Conservation (phyloP, 192 early-diverging fungal genomes). For the Piromyces sp. region DNA sequence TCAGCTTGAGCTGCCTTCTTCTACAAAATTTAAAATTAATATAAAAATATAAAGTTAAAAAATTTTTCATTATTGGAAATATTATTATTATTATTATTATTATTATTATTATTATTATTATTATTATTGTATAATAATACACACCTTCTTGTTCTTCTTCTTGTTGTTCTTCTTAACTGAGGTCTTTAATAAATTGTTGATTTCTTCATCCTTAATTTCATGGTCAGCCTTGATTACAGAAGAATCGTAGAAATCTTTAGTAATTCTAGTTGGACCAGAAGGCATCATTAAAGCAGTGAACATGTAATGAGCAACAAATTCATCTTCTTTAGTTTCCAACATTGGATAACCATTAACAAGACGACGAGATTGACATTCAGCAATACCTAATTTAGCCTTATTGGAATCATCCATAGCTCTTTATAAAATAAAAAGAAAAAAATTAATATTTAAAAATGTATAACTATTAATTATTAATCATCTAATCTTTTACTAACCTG, state of each 20-base stretch:
- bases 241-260: slow-evolving; percentile 53
- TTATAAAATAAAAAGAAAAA: no score
- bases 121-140: no score
- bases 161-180: slow-evolving; percentile 7
- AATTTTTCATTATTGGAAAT: no score
- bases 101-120: no score
- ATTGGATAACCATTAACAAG: slow-evolving; percentile 69
- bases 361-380: slow-evolving; percentile 69
- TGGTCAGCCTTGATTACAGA: slow-evolving; percentile 69
- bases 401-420: slow-evolving; percentile 55
- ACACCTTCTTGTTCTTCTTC: slow-evolving; percentile 21
- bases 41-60: no score
- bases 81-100: no score
- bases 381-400: slow-evolving; percentile 78
- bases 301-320: slow-evolving; percentile 75
- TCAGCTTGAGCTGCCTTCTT: no score
- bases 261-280: slow-evolving; percentile 71
- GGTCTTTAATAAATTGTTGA: slow-evolving; percentile 47
- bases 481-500: slow-evolving; percentile 10
- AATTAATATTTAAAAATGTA: no score
- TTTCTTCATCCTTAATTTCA: slow-evolving; percentile 61
- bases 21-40: no score
- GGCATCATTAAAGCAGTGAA: slow-evolving; percentile 81
- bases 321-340: slow-evolving; percentile 63
- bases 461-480: no score